Conservation (phyloP, 306 rosid species). For the Gastrolobium villosum region DNA sequence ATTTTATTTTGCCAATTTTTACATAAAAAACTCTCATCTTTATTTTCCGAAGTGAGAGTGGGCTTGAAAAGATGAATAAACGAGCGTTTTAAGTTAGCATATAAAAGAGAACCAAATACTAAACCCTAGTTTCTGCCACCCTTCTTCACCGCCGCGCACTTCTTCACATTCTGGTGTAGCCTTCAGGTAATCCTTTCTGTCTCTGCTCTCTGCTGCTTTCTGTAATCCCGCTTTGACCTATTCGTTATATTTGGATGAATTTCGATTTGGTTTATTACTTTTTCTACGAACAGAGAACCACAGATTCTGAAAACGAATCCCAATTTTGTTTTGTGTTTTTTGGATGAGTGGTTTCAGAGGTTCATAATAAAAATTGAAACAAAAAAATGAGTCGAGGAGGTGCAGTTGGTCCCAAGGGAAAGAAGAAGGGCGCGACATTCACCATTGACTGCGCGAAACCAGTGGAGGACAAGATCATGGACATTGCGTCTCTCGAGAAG, state of each 20-base stretch:
- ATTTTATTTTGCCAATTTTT: too few species aligned
- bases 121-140: conserved; percentile 21
- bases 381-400: conserved; percentile 77
- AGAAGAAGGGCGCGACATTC: conserved; percentile 82
- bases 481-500: conserved; percentile 89
- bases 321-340: neutral
- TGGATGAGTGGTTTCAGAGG: neutral
- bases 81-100: conserved; percentile 27
- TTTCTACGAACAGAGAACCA: neutral
- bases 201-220: neutral
- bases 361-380: neutral
- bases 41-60: too few species aligned
- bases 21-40: too few species aligned
- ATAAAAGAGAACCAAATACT: neutral
- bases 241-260: neutral
- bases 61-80: neutral
- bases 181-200: neutral
- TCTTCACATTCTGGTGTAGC: conserved; percentile 2
- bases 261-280: neutral
- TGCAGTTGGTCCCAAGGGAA: conserved; percentile 77
- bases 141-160: neutral
- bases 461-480: conserved; percentile 96
- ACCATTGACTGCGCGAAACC: conserved; percentile 92
- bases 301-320: neutral
- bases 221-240: neutral